phyloP scores from a whole-genome alignment of 345 rosid species.

The Theobroma cacao region DNA sequence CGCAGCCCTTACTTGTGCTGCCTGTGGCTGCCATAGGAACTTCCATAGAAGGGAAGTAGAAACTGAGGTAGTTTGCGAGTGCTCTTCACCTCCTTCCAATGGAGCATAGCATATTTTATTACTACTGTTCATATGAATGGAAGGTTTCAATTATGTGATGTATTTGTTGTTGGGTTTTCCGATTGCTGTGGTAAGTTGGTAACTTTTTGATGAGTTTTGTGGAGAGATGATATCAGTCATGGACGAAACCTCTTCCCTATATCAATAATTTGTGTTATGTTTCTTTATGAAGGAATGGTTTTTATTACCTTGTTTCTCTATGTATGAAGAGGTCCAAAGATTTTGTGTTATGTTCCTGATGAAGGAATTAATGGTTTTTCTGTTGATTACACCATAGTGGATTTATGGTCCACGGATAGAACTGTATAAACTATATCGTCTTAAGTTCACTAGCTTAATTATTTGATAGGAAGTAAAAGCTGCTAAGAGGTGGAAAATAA shows the following conservation, averaged over 20 bases:
- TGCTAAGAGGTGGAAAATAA: not conserved
- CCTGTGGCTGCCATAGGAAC: conserved; percentile 75
- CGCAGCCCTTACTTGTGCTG: conserved; percentile 64
- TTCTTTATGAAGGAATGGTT: not conserved
- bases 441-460: not conserved
- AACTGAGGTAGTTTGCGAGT: conserved; percentile 59
- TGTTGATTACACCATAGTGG: not conserved
- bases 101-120: not conserved
- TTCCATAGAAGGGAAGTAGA: conserved; percentile 67
- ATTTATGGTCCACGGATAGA: not conserved
- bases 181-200: not conserved
- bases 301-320: not conserved
- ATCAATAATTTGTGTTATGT: not conserved
- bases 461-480: not conserved
- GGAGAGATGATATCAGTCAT: not conserved
- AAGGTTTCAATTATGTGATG: not conserved
- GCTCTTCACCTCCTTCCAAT: conserved; percentile 47
- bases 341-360: conserved; percentile 17
- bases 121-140: conserved; percentile 1
- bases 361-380: not conserved
- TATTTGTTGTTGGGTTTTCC: not conserved
- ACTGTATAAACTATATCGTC: not conserved
- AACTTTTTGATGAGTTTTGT: not conserved
- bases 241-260: not conserved
- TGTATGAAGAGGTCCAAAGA: not conserved